phyloP scores from a whole-genome alignment of 192 early-diverging fungal genomes.

The Coemansia sp. region DNA sequence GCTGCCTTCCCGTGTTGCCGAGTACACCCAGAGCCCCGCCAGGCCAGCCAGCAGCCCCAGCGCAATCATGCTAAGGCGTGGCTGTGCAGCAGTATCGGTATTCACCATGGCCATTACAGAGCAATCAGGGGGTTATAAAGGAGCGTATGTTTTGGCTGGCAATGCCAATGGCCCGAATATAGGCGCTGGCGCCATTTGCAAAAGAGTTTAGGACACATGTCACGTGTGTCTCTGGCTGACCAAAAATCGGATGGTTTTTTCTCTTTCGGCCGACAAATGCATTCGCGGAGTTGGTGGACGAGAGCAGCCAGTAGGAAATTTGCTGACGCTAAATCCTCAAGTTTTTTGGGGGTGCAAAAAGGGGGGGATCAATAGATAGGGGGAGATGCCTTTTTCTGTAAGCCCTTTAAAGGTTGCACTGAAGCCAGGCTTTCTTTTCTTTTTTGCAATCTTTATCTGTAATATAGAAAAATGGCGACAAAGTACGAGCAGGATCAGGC shows the following conservation, averaged over 20 bases:
- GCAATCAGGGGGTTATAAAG: too few relatives aligned
- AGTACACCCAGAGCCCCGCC: conserved; percentile 42
- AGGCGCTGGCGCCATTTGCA: too few relatives aligned
- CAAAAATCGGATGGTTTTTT: not conserved
- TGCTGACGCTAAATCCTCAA: conserved; percentile 1
- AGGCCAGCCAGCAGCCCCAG: conserved; percentile 42
- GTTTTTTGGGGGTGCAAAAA: not conserved
- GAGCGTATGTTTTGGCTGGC: too few relatives aligned
- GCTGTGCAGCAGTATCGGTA: conserved; percentile 9
- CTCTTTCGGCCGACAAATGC: not conserved
- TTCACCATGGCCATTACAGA: conserved; percentile 2
- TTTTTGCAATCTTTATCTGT: not conserved
- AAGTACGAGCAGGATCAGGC: conserved; percentile 17
- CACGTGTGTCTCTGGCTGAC: too few relatives aligned
- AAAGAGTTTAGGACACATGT: too few relatives aligned
- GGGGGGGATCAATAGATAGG: not conserved
- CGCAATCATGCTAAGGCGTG: conserved; percentile 35
- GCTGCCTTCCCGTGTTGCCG: conserved; percentile 15
- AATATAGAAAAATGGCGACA: conserved; percentile 20
- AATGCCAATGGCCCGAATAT: too few relatives aligned
- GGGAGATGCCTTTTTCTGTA: not conserved
- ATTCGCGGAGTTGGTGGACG: not conserved
- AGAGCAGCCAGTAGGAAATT: not conserved
- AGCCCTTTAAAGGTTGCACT: not conserved
- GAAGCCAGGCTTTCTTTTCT: not conserved